Percentiles rank a stretch among this genome's conserved stretches.
Evolutionary conservation across 2,329 filamentous ascomycete species (phyloP).

Genomic region (Alternaria novae-zelandiae): DNA sequence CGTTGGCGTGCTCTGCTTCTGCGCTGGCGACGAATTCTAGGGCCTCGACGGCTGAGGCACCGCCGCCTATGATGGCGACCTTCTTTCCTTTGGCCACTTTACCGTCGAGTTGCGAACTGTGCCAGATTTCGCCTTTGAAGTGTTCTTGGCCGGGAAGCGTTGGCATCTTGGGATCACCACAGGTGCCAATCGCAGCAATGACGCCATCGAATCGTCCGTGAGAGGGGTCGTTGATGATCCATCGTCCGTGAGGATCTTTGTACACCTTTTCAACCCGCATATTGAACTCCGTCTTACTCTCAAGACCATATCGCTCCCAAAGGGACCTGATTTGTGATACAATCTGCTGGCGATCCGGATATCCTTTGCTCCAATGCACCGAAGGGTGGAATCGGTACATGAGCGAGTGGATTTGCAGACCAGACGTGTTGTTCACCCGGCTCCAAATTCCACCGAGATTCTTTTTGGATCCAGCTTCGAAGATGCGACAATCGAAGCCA

Average conservation of each 20-base stretch:
- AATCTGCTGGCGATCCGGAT: conserved; percentile 78
- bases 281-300: conserved; percentile 74
- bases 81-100: conserved; percentile 76
- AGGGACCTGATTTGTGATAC: conserved; percentile 72
- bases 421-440: conserved; percentile 80
- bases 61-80: conserved; percentile 77
- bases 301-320: conserved; percentile 77
- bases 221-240: conserved; percentile 76
- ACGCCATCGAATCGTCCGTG: conserved; percentile 80
- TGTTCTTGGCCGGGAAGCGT: conserved; percentile 71
- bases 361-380: conserved; percentile 75
- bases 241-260: conserved; percentile 70
- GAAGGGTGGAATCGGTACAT: conserved; percentile 91
- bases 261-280: conserved; percentile 73
- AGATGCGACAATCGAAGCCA: conserved; percentile 81
- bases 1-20: conserved; percentile 70
- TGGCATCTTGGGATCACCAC: conserved; percentile 78
- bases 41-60: conserved; percentile 81
- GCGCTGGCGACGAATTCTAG: conserved; percentile 77
- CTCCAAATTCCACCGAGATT: conserved; percentile 82
- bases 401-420: conserved; percentile 81
- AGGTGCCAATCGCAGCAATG: conserved; percentile 79
- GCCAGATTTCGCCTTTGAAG: conserved; percentile 75
- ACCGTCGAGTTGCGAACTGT: conserved; percentile 77
- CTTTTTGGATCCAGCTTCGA: conserved; percentile 72